A percentile compares a stretch with the other conserved stretches of the same genome.
These are phyloP conservation scores for Anthostomella pinea DNA, from an alignment of 2,329 filamentous ascomycete genomes.

Conservation along the genomic window DNA sequence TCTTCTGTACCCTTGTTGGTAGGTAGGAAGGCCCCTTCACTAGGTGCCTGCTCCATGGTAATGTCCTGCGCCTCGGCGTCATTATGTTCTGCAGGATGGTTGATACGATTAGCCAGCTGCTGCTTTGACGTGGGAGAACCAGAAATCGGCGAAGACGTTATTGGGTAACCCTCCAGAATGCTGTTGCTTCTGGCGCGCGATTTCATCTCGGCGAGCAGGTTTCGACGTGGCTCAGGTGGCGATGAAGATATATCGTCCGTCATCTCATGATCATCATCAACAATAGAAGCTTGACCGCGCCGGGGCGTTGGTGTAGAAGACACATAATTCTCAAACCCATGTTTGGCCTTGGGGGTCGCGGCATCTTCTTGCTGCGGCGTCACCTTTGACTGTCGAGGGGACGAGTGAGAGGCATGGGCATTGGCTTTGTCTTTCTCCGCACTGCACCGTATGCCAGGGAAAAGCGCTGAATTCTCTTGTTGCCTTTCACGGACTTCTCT, in stretches of 20 bases:
- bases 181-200: slow-evolving; percentile 43
- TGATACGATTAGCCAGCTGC: not conserved
- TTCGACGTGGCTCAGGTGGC: slow-evolving; percentile 53
- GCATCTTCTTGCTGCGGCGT: slow-evolving; percentile 23
- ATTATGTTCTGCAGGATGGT: not conserved
- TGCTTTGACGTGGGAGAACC: slow-evolving; percentile 42
- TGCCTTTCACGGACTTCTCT: slow-evolving; percentile 75
- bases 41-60: not conserved
- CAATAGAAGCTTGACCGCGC: slow-evolving; percentile 49
- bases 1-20: slow-evolving; percentile 2
- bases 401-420: slow-evolving; percentile 9
- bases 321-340: slow-evolving; percentile 50
- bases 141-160: slow-evolving; percentile 53
- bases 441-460: slow-evolving; percentile 64
- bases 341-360: slow-evolving; percentile 45
- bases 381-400: slow-evolving; percentile 4
- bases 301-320: slow-evolving; percentile 60
- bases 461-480: slow-evolving; percentile 62
- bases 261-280: slow-evolving; percentile 44
- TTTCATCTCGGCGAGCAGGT: slow-evolving; percentile 51
- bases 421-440: slow-evolving; percentile 20
- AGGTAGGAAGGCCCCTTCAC: slow-evolving; percentile 3
- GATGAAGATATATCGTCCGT: slow-evolving; percentile 56
- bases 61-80: not conserved
- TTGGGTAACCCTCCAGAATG: slow-evolving; percentile 48